phyloP scores from a whole-genome alignment of 2,329 filamentous ascomycete species.

The Zasmidium citrigriseum region DNA sequence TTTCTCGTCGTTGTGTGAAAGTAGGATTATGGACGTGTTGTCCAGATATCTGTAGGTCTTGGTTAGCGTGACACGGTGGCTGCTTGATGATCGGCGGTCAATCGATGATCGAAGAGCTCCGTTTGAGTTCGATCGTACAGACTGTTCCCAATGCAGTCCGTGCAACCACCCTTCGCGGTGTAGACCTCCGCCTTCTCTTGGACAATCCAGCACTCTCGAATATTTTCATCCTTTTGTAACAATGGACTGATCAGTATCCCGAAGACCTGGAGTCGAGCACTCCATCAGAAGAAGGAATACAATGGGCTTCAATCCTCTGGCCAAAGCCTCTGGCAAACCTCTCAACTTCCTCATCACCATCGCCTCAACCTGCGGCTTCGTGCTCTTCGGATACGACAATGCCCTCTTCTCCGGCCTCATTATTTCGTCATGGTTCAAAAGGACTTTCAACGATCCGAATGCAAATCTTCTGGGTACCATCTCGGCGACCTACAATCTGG shows the following conservation, averaged over 20 bases:
- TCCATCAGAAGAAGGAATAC: background rate
- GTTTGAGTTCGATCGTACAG: background rate
- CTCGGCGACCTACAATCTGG: slow-evolving; percentile 11
- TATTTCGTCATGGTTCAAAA: slow-evolving; percentile 12
- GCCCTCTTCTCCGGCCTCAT: slow-evolving; percentile 13
- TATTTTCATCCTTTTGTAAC: no score
- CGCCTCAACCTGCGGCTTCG: slow-evolving; percentile 14
- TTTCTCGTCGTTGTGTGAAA: no score
- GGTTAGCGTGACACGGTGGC: no score
- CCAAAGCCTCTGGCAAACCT: slow-evolving; percentile 1
- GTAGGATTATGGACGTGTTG: no score
- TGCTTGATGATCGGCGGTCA: background rate
- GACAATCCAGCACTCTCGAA: no score
- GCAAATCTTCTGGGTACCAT: slow-evolving; percentile 6
- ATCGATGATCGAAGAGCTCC: background rate
- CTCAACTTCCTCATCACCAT: slow-evolving; percentile 14
- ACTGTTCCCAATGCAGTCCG: background rate
- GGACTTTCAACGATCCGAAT: slow-evolving; percentile 7
- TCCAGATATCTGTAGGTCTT: no score
- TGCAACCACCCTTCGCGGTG: background rate
- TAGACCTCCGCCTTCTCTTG: background rate
- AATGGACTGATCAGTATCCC: no score
- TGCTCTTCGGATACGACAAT: slow-evolving; percentile 16
- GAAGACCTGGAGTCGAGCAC: no score
- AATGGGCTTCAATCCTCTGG: slow-evolving; percentile 6